Evolutionary conservation across 169 alveolate species (phyloP), one percentile per base, ranked within the genome.

Genomic region (Cryptosporidium bovis): DNA sequence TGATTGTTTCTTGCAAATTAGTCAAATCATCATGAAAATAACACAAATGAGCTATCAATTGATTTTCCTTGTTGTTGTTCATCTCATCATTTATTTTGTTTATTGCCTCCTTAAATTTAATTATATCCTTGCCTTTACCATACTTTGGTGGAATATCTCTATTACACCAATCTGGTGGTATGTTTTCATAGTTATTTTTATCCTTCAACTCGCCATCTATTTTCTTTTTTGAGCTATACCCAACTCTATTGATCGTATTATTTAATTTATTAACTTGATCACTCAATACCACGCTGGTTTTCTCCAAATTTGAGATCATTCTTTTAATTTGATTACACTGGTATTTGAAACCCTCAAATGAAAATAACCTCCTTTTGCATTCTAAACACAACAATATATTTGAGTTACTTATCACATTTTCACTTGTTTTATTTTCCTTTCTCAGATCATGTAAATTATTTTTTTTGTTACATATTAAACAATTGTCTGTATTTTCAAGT

Each of bases 111-210:
- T 16, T 27, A 5, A 66, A 66, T 34, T 27, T 29, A 62, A 62
- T 20, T 55, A 55, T 55, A 13, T 13, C 12, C 31, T n/a, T 36
- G 6, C 83, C 83, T 31, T 69, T 60, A 3, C 87, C 71, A 24
- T 56, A 60, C 27, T 60, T 77, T n/a, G 77, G 51, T 51, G 87
- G 87, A 18, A 77, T 44, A 53, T 60, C 77, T 24, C 87, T 33
- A 48, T 77, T 77, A n/a, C 87, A 77, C 87, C 87, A 77, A 60
- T 77, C 64, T 13, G 87, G 87, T 40, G 48, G 48, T 40, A 40
- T 40, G 10, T 40, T 40, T 40, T 40, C 48, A 8, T 40, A 40
- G 10, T 40, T 40, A 40, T 40, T 40, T 8, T 40, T 40, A 8
- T 40, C 48, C 48, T 40, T 40, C 13, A 40, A 8, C 10, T 40